phyloP scores from a whole-genome alignment of 371 early-diverging fungal genomes.

The Dinochytrium kinnereticum region DNA sequence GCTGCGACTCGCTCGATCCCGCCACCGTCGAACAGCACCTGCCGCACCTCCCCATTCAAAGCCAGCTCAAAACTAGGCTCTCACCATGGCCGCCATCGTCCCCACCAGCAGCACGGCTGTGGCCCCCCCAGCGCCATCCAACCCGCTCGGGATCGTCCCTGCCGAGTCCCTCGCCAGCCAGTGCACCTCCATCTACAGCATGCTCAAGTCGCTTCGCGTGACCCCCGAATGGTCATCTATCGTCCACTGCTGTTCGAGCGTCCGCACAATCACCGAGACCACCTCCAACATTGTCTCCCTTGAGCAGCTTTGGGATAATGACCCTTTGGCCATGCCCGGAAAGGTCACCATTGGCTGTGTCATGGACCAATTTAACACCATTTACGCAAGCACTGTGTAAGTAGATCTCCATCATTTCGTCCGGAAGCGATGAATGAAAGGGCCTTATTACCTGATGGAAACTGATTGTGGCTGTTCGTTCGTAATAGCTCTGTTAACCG shows the following conservation, averaged over 20 bases:
- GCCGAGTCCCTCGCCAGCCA: not conserved
- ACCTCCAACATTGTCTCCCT: not conserved
- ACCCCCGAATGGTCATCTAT: not conserved
- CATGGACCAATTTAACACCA: not conserved
- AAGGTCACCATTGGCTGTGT: not conserved
- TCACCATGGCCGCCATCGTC: not conserved
- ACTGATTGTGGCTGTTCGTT: too few species aligned
- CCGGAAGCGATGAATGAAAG: too few species aligned
- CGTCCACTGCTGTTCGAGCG: not conserved
- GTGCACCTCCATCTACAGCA: not conserved
- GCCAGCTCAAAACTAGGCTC: too few species aligned
- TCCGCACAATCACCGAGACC: not conserved
- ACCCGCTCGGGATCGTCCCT: not conserved
- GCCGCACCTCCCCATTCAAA: too few species aligned
- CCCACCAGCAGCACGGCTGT: not conserved
- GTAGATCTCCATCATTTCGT: too few species aligned
- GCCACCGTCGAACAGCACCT: too few species aligned
- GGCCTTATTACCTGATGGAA: too few species aligned
- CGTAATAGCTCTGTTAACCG: not conserved
- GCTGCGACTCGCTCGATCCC: too few species aligned
- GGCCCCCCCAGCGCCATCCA: not conserved
- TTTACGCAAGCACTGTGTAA: not conserved
- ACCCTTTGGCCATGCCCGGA: not conserved
- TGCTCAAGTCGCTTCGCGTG: not conserved
- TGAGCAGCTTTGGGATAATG: not conserved